Conservation (phyloP, 169 alveolate genomes). For the Theileria luwenshuni region DNA sequence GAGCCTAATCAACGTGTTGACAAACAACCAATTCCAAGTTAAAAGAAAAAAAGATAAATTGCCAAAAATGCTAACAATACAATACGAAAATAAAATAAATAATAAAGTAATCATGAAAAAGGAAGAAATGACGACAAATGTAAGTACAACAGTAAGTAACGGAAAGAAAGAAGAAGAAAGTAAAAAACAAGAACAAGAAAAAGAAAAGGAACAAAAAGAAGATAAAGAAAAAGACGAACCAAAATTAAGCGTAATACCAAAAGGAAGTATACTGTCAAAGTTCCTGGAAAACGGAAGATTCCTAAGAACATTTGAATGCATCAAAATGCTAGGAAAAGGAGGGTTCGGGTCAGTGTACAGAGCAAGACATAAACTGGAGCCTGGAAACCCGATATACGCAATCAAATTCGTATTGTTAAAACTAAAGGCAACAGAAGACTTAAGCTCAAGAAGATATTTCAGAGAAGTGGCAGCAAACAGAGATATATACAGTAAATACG, state of each 20-base stretch:
- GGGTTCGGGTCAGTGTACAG: constrained; percentile 89
- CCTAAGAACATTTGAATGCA: constrained; percentile 80
- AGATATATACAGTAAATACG: constrained; percentile 86
- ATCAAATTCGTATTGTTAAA: constrained; percentile 81
- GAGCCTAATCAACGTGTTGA: constrained; percentile 22
- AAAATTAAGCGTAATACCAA: constrained; percentile 48
- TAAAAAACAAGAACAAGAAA: not conserved
- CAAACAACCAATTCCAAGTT: not conserved
- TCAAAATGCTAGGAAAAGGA: constrained; percentile 85
- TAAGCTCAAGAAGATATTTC: constrained; percentile 82
- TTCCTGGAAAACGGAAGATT: constrained; percentile 86
- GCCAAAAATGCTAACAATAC: not conserved
- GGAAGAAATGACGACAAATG: not conserved
- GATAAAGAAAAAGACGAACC: constrained; percentile 9
- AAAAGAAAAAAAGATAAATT: not conserved
- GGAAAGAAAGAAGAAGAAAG: not conserved
- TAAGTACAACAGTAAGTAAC: not conserved
- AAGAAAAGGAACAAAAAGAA: constrained; percentile 17
- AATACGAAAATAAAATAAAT: not conserved
- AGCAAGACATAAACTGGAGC: constrained; percentile 86
- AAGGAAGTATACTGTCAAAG: constrained; percentile 31
- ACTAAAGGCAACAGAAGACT: constrained; percentile 80
- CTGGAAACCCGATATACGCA: constrained; percentile 87
- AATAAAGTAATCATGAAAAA: too few species aligned
- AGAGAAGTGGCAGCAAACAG: constrained; percentile 88